phyloP scores from a whole-genome alignment of 129 eudicot species.

The Centaurea solstitialis region DNA sequence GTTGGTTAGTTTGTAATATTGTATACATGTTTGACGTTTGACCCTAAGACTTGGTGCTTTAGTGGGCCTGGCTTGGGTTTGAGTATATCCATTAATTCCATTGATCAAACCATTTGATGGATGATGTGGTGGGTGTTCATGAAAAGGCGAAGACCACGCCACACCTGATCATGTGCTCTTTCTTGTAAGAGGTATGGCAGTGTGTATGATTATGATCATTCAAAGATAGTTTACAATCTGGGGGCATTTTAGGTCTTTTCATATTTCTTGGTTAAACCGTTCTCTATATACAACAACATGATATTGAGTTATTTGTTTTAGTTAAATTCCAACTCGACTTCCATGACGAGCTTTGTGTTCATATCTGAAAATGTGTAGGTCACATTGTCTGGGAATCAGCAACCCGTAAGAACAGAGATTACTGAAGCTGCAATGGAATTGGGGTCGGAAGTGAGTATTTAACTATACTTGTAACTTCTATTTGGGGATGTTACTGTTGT shows the following conservation, averaged over 20 bases:
- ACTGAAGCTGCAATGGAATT: slow-evolving; percentile 96
- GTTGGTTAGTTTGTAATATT: neutral
- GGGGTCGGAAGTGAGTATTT: slow-evolving; percentile 74
- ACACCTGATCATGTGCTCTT: neutral
- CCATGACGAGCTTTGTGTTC: neutral
- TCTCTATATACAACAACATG: neutral
- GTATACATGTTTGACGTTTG: neutral
- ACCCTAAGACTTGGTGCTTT: neutral
- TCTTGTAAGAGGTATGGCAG: neutral
- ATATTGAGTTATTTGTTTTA: neutral
- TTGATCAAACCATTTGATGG: neutral
- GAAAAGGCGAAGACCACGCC: neutral
- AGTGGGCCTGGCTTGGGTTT: neutral
- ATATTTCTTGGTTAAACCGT: neutral
- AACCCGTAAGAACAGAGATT: slow-evolving; percentile 89
- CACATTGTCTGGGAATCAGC: slow-evolving; percentile 91
- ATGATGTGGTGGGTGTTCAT: neutral
- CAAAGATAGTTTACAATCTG: neutral
- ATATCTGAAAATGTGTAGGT: slow-evolving; percentile 49
- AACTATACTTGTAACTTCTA: neutral
- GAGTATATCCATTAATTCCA: neutral
- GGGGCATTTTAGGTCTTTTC: neutral
- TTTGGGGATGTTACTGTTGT: slow-evolving; percentile 6
- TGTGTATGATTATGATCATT: neutral
- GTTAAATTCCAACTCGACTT: neutral